These are phyloP conservation scores for Phialophora verrucosa DNA, from an alignment of 2,329 filamentous ascomycete genomes.

Conservation along the genomic window DNA sequence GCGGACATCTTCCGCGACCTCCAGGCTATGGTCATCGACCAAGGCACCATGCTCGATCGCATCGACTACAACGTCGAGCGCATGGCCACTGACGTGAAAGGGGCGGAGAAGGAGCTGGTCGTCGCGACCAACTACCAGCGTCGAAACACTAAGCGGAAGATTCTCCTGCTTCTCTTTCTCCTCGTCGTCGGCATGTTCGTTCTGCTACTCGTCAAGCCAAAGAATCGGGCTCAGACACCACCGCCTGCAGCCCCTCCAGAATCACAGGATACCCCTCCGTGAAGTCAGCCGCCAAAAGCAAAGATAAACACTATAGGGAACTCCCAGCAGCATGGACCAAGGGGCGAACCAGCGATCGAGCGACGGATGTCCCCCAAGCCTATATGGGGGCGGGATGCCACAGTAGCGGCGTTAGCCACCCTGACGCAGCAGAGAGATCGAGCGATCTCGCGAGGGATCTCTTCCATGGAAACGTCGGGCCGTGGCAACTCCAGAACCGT, in stretches of 20 bases:
- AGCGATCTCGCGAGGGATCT: too few relatives aligned
- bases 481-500: neutral
- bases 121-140: constrained; percentile 82
- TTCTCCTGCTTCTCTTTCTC: constrained; percentile 85
- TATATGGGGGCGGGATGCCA: neutral
- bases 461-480: neutral
- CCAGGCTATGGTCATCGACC: constrained; percentile 92
- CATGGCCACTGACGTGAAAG: constrained; percentile 92
- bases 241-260: constrained; percentile 28
- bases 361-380: neutral
- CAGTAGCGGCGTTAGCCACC: neutral
- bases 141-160: constrained; percentile 85
- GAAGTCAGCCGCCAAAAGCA: neutral
- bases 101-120: constrained; percentile 85
- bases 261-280: constrained; percentile 21
- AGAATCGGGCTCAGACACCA: constrained; percentile 43
- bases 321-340: neutral
- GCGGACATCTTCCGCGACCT: constrained; percentile 96
- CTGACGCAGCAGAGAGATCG: neutral
- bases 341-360: neutral
- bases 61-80: constrained; percentile 98
- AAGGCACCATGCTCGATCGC: constrained; percentile 87
- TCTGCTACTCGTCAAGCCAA: constrained; percentile 79
- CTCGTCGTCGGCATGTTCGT: constrained; percentile 88
- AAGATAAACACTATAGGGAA: neutral